Evolutionary conservation across 2,329 filamentous ascomycete species (phyloP), one percentile per base, ranked within the genome.

Genomic region (Shiraia bambusicola): DNA sequence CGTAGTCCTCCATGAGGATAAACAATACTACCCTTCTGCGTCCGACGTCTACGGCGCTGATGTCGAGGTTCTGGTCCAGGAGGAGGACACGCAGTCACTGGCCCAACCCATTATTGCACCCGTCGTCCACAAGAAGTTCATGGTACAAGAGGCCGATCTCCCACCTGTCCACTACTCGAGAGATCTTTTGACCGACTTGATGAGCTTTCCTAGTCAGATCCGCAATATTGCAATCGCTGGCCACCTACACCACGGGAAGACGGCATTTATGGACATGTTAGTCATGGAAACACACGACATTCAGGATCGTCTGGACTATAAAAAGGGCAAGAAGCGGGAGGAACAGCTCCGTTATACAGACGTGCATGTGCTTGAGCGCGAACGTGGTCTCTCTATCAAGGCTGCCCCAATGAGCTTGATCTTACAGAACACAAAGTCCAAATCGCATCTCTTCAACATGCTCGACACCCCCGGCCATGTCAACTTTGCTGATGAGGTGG

Each of bases 11-110:
- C 93, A 98, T 72, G 93, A 98, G 76, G 93, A 98, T 74, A 98
- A 98, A 71, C 93, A 97, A 68, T 98, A 98, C 71, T 98, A 98
- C 66, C 93, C 93, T 22, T 95, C 91, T n/a, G 93, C 93, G 42
- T 85, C 92, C 65, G 93, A 98, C 69, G 84, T 95, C 29, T 98
- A 97, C 67, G 93, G 93, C 37, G 80, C 84, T 58, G 91, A 93
- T 71, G 93, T 98, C 59, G 93, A 98, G 72, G 93, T 92, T 1
- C 74, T 95, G 69, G 92, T 98, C 27, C 88, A 97, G 65, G 93
- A 98, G 70, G 93, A 97, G 73, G 93, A 98, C 75, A 87, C 91
- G 45, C 93, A 98, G 69, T 87, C 91, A 33, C 79, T 98, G 49
- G 83, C 88, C 22, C 83, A 96, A 61, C 93, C 93, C 24, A 97